Base-by-base conservation (phyloP, 2,329 filamentous ascomycete species). In the Stemphylium beticola region DNA sequence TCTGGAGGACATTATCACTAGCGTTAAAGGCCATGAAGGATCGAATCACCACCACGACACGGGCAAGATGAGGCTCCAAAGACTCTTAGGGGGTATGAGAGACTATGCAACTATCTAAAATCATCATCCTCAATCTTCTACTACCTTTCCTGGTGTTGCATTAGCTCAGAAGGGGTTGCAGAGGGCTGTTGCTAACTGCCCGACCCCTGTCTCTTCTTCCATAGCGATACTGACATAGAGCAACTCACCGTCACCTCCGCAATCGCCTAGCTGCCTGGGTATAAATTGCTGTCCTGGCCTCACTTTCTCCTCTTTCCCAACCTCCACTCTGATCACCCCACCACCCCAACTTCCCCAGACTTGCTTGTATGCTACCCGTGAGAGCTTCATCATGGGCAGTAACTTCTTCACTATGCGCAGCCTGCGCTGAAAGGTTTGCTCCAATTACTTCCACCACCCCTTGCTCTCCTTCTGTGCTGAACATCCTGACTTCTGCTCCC, bases 101-200 rank as follows among this genome's bases (percentile, higher is more conserved):
- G 17, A 47, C 17, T 46, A 55, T 45, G 38, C 17, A 45, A 2
- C 42, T 55, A 45, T 52, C 20, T 49, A 38, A 2, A 34, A 20
- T 20, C 38, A 17, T n/a, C 33, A 24, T 45, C 29, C 4, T 14
- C 18, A n/a, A n/a, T 33, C 33, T 31, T n/a, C 22, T 10, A 3
- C 32, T 14, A 3, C n/a, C 26, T 52, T 9, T 41, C 43, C 38
- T 58, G 51, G 48, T 58, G 52, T 52, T 55, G 55, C 40, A 58
- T 39, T 24, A 12, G 18, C 34, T 46, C 51, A 58, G 55, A 55
- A 51, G 20, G 22, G 29, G 22, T 14, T 46, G 40, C 51, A 48
- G 24, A 15, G 2, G 29, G 42, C 40, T 38, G 34, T 33, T 32
- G 18, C 29, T 20, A 15, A 29, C 33, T 31, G 33, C 33, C 12